A percentile compares a stretch with the other conserved stretches of the same genome.
phyloP scores from a whole-genome alignment of 2,329 filamentous ascomycete genomes.

The Xylaria hypoxylon region DNA sequence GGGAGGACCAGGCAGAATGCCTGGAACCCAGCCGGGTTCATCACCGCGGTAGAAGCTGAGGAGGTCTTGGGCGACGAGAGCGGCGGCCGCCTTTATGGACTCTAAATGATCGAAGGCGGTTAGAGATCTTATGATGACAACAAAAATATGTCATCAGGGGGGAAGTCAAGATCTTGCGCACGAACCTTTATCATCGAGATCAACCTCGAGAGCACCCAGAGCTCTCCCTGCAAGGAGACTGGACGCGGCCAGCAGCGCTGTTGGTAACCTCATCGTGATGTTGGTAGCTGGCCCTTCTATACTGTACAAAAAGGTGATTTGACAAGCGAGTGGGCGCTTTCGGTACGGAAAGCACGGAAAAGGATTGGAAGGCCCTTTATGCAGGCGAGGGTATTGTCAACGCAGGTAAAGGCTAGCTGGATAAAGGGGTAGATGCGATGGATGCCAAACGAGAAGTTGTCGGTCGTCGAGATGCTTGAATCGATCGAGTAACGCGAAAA shows the following conservation, averaged over 20 bases:
- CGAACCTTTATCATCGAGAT: slow-evolving; percentile 49
- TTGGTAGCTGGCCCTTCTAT: slow-evolving; percentile 1
- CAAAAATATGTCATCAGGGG: not conserved
- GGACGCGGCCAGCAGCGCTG: slow-evolving; percentile 45
- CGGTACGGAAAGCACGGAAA: slow-evolving; percentile 11
- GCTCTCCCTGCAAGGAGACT: slow-evolving; percentile 43
- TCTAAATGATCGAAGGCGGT: slow-evolving; percentile 49
- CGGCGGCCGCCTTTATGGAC: slow-evolving; percentile 60
- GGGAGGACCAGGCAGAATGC: slow-evolving; percentile 68
- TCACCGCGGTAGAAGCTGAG: slow-evolving; percentile 65
- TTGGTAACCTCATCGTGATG: slow-evolving; percentile 40
- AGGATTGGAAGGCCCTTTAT: slow-evolving; percentile 15
- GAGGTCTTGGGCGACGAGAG: slow-evolving; percentile 62
- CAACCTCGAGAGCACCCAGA: slow-evolving; percentile 47
- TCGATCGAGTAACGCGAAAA: not conserved
- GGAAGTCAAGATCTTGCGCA: slow-evolving; percentile 13
- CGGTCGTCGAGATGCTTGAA: slow-evolving; percentile 1
- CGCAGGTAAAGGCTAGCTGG: not conserved
- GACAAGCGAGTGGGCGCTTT: slow-evolving; percentile 10
- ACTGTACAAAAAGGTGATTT: slow-evolving; percentile 2
- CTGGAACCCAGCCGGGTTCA: slow-evolving; percentile 63
- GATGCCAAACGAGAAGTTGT: not conserved
- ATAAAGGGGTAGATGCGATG: slow-evolving; percentile 6
- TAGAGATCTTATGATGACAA: slow-evolving; percentile 6
- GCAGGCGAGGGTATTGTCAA: slow-evolving; percentile 23